Percentiles rank a stretch among this genome's conserved stretches.
Evolutionary conservation across 805 yeast species (phyloP).

Genomic region (Lachancea nothofagi): DNA sequence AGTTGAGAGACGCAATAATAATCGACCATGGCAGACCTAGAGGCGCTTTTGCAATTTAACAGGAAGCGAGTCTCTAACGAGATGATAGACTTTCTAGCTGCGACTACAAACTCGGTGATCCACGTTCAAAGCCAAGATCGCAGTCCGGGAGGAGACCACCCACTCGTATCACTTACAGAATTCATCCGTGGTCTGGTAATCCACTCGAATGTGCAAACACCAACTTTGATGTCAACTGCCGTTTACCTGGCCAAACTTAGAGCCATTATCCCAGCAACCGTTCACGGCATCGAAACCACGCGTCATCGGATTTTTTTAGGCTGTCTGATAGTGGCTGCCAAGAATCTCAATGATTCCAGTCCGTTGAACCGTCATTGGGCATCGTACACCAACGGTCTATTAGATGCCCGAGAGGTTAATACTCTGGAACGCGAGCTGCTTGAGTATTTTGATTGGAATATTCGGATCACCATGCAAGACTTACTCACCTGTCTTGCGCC

Average conservation of each 20-base stretch:
- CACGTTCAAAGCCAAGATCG: constrained; percentile 11
- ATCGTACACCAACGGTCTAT: constrained; percentile 79
- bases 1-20: too few species aligned
- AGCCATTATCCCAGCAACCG: constrained; percentile 73
- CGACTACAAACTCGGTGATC: constrained; percentile 28
- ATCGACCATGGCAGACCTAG: constrained; percentile 22
- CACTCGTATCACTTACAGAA: constrained; percentile 42
- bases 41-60: constrained; percentile 28
- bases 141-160: too few species aligned
- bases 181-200: constrained; percentile 71
- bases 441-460: constrained; percentile 78
- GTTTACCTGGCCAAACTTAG: constrained; percentile 78
- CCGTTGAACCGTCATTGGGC: constrained; percentile 98
- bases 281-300: constrained; percentile 88
- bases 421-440: constrained; percentile 87
- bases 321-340: constrained; percentile 84
- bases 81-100: constrained; percentile 27
- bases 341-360: constrained; percentile 84
- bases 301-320: constrained; percentile 91
- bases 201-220: constrained; percentile 88
- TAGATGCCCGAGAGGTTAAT: constrained; percentile 73
- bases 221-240: constrained; percentile 89
- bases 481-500: constrained; percentile 64
- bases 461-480: constrained; percentile 65
- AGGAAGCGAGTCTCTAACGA: constrained; percentile 25